Evolutionary conservation across 805 yeast genomes (phyloP), one percentile per base, ranked within the genome.

Genomic region (Candida easanensis): DNA sequence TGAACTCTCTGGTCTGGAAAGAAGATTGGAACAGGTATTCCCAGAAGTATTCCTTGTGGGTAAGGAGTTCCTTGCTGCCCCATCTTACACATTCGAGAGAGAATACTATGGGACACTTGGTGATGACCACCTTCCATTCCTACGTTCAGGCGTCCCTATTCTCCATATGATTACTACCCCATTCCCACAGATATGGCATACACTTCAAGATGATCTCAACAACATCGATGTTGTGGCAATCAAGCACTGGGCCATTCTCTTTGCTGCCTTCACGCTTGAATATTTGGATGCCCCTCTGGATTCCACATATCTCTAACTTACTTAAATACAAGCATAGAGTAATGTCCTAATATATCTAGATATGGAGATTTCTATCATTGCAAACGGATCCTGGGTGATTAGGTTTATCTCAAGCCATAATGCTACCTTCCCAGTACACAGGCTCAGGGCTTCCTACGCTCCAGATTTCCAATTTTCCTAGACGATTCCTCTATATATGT

Each of bases 51-150:
- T 44, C 17, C 7, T 10, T 1, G 13, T 22, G 4, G 33, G 38
- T 6, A 25, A 33, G 7, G 36, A 42, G 5, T 53, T 41, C 19
- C 44, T 57, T 1, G 46, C 49, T 2, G 20, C 16, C 4, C 42
- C 45, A 11, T 36, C 57, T 53, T 40, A 62, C 39, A n/a, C 27
- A 2, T 52, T 54, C 19, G 16, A 13, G 3, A 16, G 38, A 13
- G 52, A 51, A 20, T 48, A 38, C 38, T 33, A 34, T 16, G 58
- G 57, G 1, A 35, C 36, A 18, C 53, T 70, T 11, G 71, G 62
- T 17, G 84, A 79, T 54, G 84, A 79, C 47, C 84, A 79, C 50
- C 49, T 72, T 3, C 84, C 83, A 1, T 79, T 74, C 53, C 53
- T 68, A 30, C 54, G 58, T 13, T 57, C 63, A 4, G 79, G 78